Evolutionary conservation across 805 yeast species (phyloP), one percentile per base, ranked within the genome.

Genomic region (Kuraishia hungarica): DNA sequence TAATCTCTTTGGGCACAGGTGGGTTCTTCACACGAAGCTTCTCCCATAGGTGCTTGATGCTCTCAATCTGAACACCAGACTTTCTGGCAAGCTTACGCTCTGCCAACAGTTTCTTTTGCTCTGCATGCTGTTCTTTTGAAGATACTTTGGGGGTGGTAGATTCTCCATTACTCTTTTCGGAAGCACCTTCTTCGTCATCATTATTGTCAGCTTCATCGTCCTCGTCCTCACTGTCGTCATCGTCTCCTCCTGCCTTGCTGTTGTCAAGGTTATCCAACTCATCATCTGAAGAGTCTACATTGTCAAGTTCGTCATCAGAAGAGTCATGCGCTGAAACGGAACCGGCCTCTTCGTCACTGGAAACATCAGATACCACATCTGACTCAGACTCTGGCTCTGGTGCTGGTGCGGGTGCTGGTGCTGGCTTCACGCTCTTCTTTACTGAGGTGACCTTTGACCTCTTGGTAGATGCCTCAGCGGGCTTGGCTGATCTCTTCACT

Each of bases 21-120:
- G 96, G 96, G 56, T 80, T 83, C 63, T 88, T 89, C 39, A 87
- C 93, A 71, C 98, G 82, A 64, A 93, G 76, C 68, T 81, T 83
- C 75, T 92, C 98, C 99, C 99, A 93, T 49, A 93, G 68, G 35
- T 79, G 76, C 70, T 93, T 93, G 71, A 93, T 90, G 61, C 82
- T 80, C 69, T 89, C 90, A 53, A 93, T 91, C 70, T 87, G 89
- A 43, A 73, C 72, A 63, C 97, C 98, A n/a, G 94, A 80, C 67
- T 87, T 89, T 74, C 97, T 84, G 67, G 84, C 83, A 60, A 89
- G 74, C 70, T 92, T 93, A 72, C 99, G 83, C 67, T 92, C 97
- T 56, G 82, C 81, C 46, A 87, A 76, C 46, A 85, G 66, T 63
- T 83, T 83, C 68, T 85, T 85, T 72, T 93, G 97, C 67, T 89